Evolutionary conservation across 805 yeast species (phyloP).

Genomic region (Candida palmyrensis): DNA sequence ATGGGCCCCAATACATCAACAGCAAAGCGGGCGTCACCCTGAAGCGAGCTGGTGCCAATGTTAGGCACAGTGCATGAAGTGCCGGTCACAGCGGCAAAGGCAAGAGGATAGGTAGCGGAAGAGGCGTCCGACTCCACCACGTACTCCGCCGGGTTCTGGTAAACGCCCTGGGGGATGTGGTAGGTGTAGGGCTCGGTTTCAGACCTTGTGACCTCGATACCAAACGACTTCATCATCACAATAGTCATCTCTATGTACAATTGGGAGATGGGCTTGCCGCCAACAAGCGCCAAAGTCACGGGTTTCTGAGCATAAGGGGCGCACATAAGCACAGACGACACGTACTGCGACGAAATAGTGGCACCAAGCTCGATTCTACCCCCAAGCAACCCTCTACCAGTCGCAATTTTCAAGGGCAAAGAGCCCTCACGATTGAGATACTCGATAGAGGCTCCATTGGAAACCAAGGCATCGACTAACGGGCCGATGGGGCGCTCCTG

Average conservation of each 20-base stretch:
- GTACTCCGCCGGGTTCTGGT: conserved; percentile 77
- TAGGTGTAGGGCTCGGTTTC: conserved; percentile 75
- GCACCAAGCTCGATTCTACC: conserved; percentile 94
- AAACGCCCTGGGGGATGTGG: conserved; percentile 80
- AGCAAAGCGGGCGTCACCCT: conserved; percentile 97
- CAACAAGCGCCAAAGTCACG: conserved; percentile 81
- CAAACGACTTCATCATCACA: conserved; percentile 89
- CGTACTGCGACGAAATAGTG: conserved; percentile 95
- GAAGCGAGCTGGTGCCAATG: conserved; percentile 86
- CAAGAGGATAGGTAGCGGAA: conserved; percentile 95
- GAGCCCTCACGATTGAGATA: conserved; percentile 77
- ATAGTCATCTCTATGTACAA: conserved; percentile 96
- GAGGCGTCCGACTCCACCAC: conserved; percentile 96
- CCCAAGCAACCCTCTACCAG: conserved; percentile 74
- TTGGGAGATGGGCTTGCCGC: conserved; percentile 96
- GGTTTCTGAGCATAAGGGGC: conserved; percentile 93
- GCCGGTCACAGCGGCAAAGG: conserved; percentile 95
- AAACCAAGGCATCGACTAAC: conserved; percentile 80
- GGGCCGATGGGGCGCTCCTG: conserved; percentile 97
- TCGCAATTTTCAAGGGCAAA: conserved; percentile 68
- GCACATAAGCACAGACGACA: conserved; percentile 92
- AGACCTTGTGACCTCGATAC: conserved; percentile 69
- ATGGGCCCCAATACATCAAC: conserved; percentile 86
- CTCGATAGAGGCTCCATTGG: conserved; percentile 71
- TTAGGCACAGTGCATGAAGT: conserved; percentile 90